Evolutionary conservation across 2,329 filamentous ascomycete species (phyloP).

Genomic region (Venturia nashicola): DNA sequence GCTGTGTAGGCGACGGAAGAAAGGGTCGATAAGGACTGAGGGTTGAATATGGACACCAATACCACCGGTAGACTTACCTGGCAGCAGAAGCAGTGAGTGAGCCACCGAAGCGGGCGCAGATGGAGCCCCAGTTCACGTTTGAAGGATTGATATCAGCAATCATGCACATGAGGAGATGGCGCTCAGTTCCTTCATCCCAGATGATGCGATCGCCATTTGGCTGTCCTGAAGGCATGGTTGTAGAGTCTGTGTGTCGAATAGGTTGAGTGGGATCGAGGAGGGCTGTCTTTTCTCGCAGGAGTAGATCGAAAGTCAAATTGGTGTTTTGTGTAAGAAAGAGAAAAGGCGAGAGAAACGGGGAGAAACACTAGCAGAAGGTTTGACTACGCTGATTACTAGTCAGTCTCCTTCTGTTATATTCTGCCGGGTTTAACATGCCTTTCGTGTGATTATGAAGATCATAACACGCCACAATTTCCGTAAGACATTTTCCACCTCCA

Average conservation of each 20-base stretch:
- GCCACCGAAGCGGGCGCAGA: not conserved
- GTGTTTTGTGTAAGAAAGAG: not conserved
- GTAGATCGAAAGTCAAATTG: not conserved
- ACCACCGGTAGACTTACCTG: not conserved
- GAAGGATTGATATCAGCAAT: not conserved
- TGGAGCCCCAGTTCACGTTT: not conserved
- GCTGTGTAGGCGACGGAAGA: too few species aligned
- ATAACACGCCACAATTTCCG: not conserved
- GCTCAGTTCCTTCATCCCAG: constrained; percentile 8
- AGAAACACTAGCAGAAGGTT: too few species aligned
- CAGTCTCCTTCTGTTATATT: not conserved
- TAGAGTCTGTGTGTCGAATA: not conserved
- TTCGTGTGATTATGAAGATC: not conserved
- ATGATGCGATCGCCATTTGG: constrained; percentile 2
- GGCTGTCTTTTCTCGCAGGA: too few species aligned
- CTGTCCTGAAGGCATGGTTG: constrained; percentile 5
- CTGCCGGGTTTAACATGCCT: not conserved
- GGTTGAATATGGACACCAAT: not conserved
- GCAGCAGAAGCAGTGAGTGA: constrained; percentile 1
- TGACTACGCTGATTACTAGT: too few species aligned
- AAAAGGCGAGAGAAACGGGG: not conserved
- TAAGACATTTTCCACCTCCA: not conserved
- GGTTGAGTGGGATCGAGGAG: not conserved
- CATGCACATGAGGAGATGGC: constrained; percentile 8
- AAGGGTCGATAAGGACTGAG: too few species aligned